Percentiles rank a stretch among this genome's conserved stretches.
phyloP scores from a whole-genome alignment of 2,329 filamentous ascomycete species.

The Teratosphaeria destructans region DNA sequence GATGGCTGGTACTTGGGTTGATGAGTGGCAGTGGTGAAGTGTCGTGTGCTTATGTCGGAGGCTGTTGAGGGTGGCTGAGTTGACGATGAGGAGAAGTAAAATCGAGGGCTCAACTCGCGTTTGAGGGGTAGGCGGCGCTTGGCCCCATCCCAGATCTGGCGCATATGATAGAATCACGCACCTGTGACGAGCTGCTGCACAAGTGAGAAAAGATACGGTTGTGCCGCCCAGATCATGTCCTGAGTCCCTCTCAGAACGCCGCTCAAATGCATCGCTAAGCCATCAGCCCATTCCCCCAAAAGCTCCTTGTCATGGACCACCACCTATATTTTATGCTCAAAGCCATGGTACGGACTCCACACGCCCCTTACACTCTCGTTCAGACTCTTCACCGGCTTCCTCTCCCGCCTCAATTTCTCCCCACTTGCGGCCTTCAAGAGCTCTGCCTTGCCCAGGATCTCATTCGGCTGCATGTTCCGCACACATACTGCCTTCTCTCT shows the following conservation, averaged over 20 bases:
- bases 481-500: conserved; percentile 78
- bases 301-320: background rate
- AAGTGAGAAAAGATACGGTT: background rate
- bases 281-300: background rate
- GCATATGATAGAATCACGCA: too few relatives aligned
- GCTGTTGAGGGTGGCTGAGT: too few relatives aligned
- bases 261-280: background rate
- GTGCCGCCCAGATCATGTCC: background rate
- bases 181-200: background rate
- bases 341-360: conserved; percentile 54
- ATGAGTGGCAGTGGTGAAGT: too few relatives aligned
- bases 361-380: conserved; percentile 57
- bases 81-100: too few relatives aligned
- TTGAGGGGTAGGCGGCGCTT: too few relatives aligned
- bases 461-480: conserved; percentile 67
- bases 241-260: background rate
- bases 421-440: conserved; percentile 64
- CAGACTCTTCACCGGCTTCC: conserved; percentile 49
- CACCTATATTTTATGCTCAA: conserved; percentile 38
- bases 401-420: conserved; percentile 54
- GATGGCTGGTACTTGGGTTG: background rate
- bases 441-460: conserved; percentile 71
- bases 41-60: too few relatives aligned
- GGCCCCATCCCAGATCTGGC: too few relatives aligned
- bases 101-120: too few relatives aligned